A percentile compares a stretch with the other conserved stretches of the same genome.
Evolutionary conservation across 495 filamentous ascomycete genomes (phyloP).

Genomic region (Friedmanniomyces endolithicus): DNA sequence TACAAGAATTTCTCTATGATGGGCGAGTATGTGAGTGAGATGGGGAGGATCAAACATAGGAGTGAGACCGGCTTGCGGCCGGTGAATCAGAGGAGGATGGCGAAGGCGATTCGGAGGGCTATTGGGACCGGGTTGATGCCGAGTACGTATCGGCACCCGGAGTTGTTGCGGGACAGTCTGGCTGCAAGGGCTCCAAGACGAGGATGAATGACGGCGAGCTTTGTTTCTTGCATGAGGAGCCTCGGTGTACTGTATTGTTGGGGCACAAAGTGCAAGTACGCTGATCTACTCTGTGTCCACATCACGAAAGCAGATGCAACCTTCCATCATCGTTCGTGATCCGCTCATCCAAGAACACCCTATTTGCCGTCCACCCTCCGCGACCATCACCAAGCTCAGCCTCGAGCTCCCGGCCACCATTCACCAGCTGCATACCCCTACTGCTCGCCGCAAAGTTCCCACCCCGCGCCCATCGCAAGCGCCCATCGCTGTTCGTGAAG

Average conservation of each 20-base stretch:
- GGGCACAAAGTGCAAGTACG: background rate
- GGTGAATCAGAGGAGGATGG: conserved; percentile 83
- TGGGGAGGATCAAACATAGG: conserved; percentile 72
- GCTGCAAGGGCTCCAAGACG: background rate
- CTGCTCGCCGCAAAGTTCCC: conserved; percentile 4
- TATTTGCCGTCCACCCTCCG: conserved; percentile 1
- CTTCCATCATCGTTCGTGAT: conserved; percentile 11
- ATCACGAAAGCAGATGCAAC: conserved; percentile 4
- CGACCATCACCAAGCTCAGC: conserved; percentile 7
- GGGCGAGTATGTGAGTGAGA: conserved; percentile 70
- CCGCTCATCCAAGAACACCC: conserved; percentile 4
- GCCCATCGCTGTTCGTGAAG: conserved; percentile 8
- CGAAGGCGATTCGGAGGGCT: conserved; percentile 78
- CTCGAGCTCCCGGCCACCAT: conserved; percentile 2
- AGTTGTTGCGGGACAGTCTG: conserved; percentile 44
- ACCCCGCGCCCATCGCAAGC: background rate
- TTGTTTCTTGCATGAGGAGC: too few species aligned
- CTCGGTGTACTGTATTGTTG: too few species aligned
- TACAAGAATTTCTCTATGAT: conserved; percentile 95
- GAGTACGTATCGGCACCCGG: conserved; percentile 83
- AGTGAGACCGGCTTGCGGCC: conserved; percentile 65
- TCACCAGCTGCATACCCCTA: background rate
- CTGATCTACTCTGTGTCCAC: background rate
- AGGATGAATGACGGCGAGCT: background rate
- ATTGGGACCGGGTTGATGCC: conserved; percentile 88